These are phyloP conservation scores for Shiraia bambusicola DNA, from an alignment of 2,329 filamentous ascomycete species.

Conservation along the genomic window DNA sequence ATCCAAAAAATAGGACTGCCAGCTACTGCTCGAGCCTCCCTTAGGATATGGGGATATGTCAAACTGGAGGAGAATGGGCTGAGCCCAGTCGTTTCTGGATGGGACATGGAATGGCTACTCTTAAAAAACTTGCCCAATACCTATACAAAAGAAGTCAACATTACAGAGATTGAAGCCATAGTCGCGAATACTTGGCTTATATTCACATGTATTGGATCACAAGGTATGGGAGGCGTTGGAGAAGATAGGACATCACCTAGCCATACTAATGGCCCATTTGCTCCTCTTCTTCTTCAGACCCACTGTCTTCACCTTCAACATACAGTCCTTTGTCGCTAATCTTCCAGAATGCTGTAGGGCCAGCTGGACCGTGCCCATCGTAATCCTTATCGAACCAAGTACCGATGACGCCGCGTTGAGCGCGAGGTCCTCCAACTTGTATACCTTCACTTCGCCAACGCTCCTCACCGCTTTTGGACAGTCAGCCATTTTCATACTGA, in stretches of 20 bases:
- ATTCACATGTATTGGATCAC: background rate
- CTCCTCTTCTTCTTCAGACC: conserved; percentile 1
- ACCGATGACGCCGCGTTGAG: conserved; percentile 68
- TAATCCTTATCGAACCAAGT: conserved; percentile 78
- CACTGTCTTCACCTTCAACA: conserved; percentile 13
- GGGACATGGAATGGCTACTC: background rate
- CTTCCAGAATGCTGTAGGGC: conserved; percentile 80
- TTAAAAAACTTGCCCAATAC: too few species aligned
- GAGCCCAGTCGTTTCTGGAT: too few species aligned
- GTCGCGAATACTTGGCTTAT: background rate
- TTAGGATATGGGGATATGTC: too few species aligned
- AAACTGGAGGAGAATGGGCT: too few species aligned
- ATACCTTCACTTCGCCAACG: conserved; percentile 76
- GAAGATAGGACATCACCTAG: too few species aligned
- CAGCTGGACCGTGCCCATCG: conserved; percentile 67
- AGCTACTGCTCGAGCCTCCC: too few species aligned
- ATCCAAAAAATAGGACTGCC: too few species aligned
- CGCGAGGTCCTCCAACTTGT: conserved; percentile 68
- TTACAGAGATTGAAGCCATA: background rate
- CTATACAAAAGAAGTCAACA: background rate
- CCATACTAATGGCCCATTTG: conserved; percentile 1
- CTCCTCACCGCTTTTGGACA: conserved; percentile 58
- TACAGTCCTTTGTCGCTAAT: conserved; percentile 51
- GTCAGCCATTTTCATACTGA: conserved; percentile 22
- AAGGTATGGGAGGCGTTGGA: too few species aligned